These are phyloP conservation scores for Dryas integrifolia DNA, from an alignment of 331 rosid species.

Conservation along the genomic window DNA sequence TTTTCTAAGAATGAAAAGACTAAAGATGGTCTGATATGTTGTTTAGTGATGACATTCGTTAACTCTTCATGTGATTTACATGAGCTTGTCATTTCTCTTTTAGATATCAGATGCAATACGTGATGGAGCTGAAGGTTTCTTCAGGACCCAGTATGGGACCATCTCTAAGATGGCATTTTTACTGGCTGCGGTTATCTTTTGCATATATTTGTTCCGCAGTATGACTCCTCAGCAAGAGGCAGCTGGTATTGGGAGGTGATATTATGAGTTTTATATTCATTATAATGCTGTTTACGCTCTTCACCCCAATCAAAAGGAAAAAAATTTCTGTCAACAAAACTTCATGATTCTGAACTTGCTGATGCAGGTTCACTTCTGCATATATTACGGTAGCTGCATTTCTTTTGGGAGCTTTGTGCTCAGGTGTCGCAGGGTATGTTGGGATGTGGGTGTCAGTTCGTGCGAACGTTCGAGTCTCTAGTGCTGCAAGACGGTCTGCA, in stretches of 20 bases:
- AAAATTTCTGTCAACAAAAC: slow-evolving; percentile 6
- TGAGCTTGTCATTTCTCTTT: slow-evolving; percentile 39
- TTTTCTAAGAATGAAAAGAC: neutral
- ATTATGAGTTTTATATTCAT: slow-evolving; percentile 17
- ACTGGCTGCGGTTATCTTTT: slow-evolving; percentile 74
- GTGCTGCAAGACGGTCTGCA: slow-evolving; percentile 98
- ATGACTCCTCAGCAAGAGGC: slow-evolving; percentile 88
- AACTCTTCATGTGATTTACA: slow-evolving; percentile 23
- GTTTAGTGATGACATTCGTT: neutral
- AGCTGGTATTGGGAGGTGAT: slow-evolving; percentile 91
- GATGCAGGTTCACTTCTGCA: slow-evolving; percentile 83
- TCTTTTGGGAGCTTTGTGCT: slow-evolving; percentile 95
- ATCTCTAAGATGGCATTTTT: slow-evolving; percentile 97
- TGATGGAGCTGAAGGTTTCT: slow-evolving; percentile 99
- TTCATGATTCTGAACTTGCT: slow-evolving; percentile 28
- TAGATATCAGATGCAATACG: slow-evolving; percentile 98
- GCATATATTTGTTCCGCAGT: slow-evolving; percentile 87
- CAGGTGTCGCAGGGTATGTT: slow-evolving; percentile 96
- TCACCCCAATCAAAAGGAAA: neutral
- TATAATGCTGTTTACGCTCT: slow-evolving; percentile 6
- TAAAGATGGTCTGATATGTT: neutral
- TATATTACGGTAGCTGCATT: slow-evolving; percentile 91
- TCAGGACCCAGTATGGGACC: slow-evolving; percentile 89
- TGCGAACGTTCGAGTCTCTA: slow-evolving; percentile 97
- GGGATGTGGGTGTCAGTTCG: slow-evolving; percentile 99